These are phyloP conservation scores for Sporisorium sorghi DNA, from an alignment of 1,284 basidiomycete species.

Conservation along the genomic window DNA sequence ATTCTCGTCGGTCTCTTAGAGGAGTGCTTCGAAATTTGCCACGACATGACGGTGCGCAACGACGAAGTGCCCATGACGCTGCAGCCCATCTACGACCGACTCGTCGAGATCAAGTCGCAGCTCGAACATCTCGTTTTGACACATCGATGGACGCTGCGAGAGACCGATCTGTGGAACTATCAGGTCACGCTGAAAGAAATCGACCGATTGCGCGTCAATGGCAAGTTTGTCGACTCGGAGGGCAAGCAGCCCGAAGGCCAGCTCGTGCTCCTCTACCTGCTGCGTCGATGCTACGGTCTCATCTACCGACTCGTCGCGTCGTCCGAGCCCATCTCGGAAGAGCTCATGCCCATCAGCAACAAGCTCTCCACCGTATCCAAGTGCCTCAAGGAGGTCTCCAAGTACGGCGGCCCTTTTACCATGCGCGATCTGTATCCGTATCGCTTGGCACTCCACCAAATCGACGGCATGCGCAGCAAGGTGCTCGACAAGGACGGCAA, in stretches of 20 bases:
- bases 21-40: conserved; percentile 94
- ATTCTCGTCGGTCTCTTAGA: conserved; percentile 82
- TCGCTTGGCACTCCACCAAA: conserved; percentile 93
- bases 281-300: conserved; percentile 94
- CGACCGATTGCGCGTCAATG: conserved; percentile 94
- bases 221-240: conserved; percentile 94
- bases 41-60: conserved; percentile 94
- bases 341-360: conserved; percentile 85
- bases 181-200: conserved; percentile 94
- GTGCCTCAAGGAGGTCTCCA: conserved; percentile 95
- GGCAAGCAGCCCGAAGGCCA: conserved; percentile 90
- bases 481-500: conserved; percentile 79
- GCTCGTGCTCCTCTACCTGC: conserved; percentile 89
- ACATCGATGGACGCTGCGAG: conserved; percentile 94
- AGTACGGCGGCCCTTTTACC: conserved; percentile 94
- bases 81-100: conserved; percentile 93
- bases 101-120: conserved; percentile 85
- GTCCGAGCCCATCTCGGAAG: conserved; percentile 98
- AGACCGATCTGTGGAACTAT: conserved; percentile 85
- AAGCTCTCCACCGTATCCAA: conserved; percentile 76
- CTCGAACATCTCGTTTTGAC: conserved; percentile 91
- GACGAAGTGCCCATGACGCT: conserved; percentile 87
- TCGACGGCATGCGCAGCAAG: conserved; percentile 90
- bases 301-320: conserved; percentile 94
- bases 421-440: conserved; percentile 98